A percentile compares a stretch with the other conserved stretches of the same genome.
phyloP scores from a whole-genome alignment of 305 asterid genomes.

The Fraxinus paxiana region DNA sequence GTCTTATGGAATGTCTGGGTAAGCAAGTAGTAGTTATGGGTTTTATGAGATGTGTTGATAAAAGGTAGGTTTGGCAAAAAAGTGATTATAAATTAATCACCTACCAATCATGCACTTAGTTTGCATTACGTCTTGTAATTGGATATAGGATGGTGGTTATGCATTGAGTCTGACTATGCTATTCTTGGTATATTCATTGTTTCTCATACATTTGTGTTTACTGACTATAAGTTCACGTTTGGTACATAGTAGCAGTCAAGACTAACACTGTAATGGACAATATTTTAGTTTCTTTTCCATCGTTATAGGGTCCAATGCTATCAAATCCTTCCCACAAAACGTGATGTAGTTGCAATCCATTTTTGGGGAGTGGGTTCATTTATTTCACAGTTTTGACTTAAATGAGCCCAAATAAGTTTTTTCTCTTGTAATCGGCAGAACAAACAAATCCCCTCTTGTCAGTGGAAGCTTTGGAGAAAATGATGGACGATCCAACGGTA shows the following conservation, averaged over 20 bases:
- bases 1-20: not conserved
- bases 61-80: not conserved
- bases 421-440: slow-evolving; percentile 39
- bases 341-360: not conserved
- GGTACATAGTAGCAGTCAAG: not conserved
- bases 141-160: not conserved
- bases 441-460: slow-evolving; percentile 55
- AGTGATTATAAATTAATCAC: not conserved
- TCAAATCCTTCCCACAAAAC: not conserved
- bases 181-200: not conserved
- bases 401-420: slow-evolving; percentile 11
- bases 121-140: not conserved
- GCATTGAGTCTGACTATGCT: not conserved
- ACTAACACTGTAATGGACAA: not conserved
- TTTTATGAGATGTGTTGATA: not conserved
- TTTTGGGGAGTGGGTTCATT: not conserved
- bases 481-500: slow-evolving; percentile 98
- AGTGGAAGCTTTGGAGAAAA: slow-evolving; percentile 94
- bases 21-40: not conserved
- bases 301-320: not conserved
- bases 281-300: not conserved
- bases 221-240: not conserved
- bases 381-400: not conserved
- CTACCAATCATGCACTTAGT: not conserved
- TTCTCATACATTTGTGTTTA: not conserved